phyloP scores from a whole-genome alignment of 1,139 yeast genomes.

The Debaryomyces coudertii region DNA sequence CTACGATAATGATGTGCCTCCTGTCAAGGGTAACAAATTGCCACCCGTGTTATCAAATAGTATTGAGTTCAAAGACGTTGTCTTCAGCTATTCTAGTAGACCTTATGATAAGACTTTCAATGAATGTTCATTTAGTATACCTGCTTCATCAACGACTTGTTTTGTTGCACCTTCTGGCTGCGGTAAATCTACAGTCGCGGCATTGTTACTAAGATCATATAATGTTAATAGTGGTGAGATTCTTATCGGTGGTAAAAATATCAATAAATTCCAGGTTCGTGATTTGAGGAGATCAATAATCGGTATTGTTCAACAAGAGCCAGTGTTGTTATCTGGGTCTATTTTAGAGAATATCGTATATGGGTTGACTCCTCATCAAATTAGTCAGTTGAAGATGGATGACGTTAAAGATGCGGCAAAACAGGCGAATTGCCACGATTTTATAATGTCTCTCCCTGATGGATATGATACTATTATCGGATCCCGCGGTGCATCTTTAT shows the following conservation, averaged over 20 bases:
- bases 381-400: conserved; percentile 41
- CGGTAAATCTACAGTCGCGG: conserved; percentile 85
- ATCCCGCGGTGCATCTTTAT: conserved; percentile 58
- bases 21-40: conserved; percentile 45
- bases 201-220: conserved; percentile 72
- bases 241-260: conserved; percentile 65
- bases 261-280: conserved; percentile 66
- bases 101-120: conserved; percentile 72
- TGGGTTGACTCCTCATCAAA: conserved; percentile 63
- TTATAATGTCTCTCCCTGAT: conserved; percentile 52
- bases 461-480: conserved; percentile 59
- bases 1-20: conserved; percentile 45
- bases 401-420: conserved; percentile 46
- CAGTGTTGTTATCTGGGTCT: conserved; percentile 77
- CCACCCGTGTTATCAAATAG: conserved; percentile 52
- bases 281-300: conserved; percentile 68
- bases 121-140: conserved; percentile 60
- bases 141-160: conserved; percentile 79
- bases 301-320: conserved; percentile 91
- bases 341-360: conserved; percentile 79
- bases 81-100: conserved; percentile 85
- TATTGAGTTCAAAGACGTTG: conserved; percentile 66
- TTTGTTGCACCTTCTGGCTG: conserved; percentile 92
- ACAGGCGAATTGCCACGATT: conserved; percentile 61
- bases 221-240: conserved; percentile 59